Conservation (phyloP, 208 protist genomes). For the Crithidia fasciculata region DNA sequence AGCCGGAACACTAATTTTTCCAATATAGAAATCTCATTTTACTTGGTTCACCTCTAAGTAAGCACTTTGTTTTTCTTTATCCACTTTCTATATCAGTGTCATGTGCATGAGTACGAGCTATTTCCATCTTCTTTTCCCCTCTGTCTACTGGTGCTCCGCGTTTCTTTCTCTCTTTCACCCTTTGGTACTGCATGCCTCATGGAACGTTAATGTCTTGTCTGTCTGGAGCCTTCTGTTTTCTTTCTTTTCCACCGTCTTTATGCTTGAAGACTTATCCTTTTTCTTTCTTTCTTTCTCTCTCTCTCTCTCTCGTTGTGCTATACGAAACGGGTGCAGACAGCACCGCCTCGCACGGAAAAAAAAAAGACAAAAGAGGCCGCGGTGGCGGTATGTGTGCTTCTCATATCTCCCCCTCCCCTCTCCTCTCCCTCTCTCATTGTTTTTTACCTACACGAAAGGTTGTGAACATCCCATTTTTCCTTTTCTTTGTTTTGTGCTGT, state of each 20-base stretch:
- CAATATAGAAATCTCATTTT: too few species aligned
- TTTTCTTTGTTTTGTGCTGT: not conserved
- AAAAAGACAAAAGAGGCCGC: too few species aligned
- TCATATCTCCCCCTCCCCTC: too few species aligned
- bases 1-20: too few species aligned
- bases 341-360: too few species aligned
- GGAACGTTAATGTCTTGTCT: too few species aligned
- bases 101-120: too few species aligned
- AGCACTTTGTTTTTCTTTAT: conserved; percentile 1
- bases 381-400: too few species aligned
- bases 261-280: not conserved
- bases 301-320: not conserved
- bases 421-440: not conserved
- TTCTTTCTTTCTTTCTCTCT: conserved; percentile 6
- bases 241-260: conserved; percentile 13
- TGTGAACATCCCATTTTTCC: not conserved
- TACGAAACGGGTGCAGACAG: not conserved
- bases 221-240: not conserved
- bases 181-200: too few species aligned
- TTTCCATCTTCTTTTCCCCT: not conserved
- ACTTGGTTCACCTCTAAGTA: not conserved
- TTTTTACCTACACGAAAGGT: not conserved
- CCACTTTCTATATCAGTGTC: too few species aligned
- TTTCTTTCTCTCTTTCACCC: too few species aligned
- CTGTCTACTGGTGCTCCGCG: not conserved